These are phyloP conservation scores for Physcomitrium patens DNA, from an alignment of 225 moss, liverwort and hornwort species.

Conservation along the genomic window DNA sequence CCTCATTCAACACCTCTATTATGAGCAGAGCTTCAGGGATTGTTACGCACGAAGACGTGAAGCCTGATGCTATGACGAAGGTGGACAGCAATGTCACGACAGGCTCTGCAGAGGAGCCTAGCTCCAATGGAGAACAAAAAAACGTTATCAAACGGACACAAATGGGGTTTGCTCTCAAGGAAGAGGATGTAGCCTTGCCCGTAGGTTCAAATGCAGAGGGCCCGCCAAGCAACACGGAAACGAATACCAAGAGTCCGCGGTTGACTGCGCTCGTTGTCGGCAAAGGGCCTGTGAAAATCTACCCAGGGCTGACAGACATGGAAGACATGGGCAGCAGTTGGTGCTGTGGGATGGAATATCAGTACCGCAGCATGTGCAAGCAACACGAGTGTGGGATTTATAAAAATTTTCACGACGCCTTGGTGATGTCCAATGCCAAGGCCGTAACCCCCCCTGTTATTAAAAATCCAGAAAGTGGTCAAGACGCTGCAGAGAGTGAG, in stretches of 20 bases:
- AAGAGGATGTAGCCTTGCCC: slow-evolving; percentile 24
- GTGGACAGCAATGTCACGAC: not conserved
- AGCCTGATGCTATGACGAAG: not conserved
- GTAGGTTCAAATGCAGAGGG: slow-evolving; percentile 11
- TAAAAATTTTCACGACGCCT: slow-evolving; percentile 55
- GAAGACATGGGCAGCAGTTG: slow-evolving; percentile 51
- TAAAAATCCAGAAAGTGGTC: slow-evolving; percentile 10
- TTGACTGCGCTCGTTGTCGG: slow-evolving; percentile 43
- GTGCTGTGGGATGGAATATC: slow-evolving; percentile 61
- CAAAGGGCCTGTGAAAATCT: slow-evolving; percentile 59
- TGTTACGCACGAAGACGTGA: slow-evolving; percentile 4
- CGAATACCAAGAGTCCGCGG: slow-evolving; percentile 28
- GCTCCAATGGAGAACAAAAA: slow-evolving; percentile 27
- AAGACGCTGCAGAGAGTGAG: slow-evolving; percentile 10
- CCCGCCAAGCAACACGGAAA: slow-evolving; percentile 29
- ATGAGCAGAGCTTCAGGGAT: slow-evolving; percentile 19
- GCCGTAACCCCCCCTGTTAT: not conserved
- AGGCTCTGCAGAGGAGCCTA: slow-evolving; percentile 4
- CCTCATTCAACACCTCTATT: slow-evolving; percentile 50
- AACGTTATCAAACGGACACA: slow-evolving; percentile 38
- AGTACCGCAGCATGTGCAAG: slow-evolving; percentile 54
- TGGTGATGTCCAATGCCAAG: slow-evolving; percentile 43
- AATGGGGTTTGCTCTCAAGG: slow-evolving; percentile 50
- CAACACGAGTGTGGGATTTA: slow-evolving; percentile 57
- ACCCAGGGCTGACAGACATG: slow-evolving; percentile 58